These are phyloP conservation scores for Aeschynomene evenia DNA, from an alignment of 306 rosid species.

Conservation along the genomic window DNA sequence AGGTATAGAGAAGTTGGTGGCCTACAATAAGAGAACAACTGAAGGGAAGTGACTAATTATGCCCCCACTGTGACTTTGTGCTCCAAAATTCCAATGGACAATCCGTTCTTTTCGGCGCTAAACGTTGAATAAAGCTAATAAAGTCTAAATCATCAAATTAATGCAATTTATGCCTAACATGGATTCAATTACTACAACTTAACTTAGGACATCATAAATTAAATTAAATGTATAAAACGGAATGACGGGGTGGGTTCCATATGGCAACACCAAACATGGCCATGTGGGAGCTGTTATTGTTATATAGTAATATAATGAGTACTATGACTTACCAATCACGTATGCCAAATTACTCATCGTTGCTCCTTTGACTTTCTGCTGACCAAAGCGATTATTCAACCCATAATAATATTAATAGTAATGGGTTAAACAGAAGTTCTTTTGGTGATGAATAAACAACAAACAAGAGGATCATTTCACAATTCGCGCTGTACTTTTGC, in stretches of 20 bases:
- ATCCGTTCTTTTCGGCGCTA: conserved; percentile 46
- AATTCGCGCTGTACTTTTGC: conserved; percentile 6
- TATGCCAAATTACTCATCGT: not conserved
- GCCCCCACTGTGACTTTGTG: conserved; percentile 31
- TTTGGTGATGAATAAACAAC: not conserved
- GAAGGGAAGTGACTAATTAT: not conserved
- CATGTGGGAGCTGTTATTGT: conserved; percentile 37
- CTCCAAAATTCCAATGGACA: conserved; percentile 26
- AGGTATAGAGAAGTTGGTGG: not conserved
- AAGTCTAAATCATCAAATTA: not conserved
- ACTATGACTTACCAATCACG: conserved; percentile 2
- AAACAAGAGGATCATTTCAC: not conserved
- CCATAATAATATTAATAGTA: too few species aligned
- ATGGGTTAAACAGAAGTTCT: conserved; percentile 19
- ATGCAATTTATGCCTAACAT: not conserved
- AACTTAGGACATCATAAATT: conserved; percentile 1
- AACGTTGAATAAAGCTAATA: conserved; percentile 25
- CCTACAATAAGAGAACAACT: not conserved
- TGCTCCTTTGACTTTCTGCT: conserved; percentile 24
- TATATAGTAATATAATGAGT: conserved; percentile 3
- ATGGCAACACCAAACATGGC: conserved; percentile 8
- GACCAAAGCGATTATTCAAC: conserved; percentile 8
- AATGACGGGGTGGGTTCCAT: not conserved
- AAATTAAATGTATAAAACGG: not conserved
- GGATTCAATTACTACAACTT: not conserved